These are phyloP conservation scores for Thelonectria olida DNA, from an alignment of 2,329 filamentous ascomycete species.

Conservation along the genomic window DNA sequence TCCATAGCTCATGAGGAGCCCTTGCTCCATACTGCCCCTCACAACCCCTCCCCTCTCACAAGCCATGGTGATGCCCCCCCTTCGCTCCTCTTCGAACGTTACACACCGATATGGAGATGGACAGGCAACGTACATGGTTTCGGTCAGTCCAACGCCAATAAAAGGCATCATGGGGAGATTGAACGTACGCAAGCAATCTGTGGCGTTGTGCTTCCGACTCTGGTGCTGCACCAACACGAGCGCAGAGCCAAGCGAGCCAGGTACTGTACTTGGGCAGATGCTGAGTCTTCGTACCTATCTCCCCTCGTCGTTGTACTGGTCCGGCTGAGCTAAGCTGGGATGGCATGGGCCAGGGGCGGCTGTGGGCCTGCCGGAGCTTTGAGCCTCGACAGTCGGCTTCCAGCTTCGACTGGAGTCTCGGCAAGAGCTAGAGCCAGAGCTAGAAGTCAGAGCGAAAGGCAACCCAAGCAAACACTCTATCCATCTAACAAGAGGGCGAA, in stretches of 20 bases:
- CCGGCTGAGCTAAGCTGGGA: conserved; percentile 20
- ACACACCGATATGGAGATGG: conserved; percentile 16
- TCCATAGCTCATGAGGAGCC: not conserved
- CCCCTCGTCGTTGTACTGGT: conserved; percentile 23
- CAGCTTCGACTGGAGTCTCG: not conserved
- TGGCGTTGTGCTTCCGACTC: conserved; percentile 22
- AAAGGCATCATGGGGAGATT: not conserved
- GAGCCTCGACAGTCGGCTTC: not conserved
- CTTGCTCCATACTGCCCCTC: not conserved
- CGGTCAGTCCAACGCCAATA: conserved; percentile 14
- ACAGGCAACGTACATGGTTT: conserved; percentile 15
- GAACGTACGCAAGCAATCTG: conserved; percentile 24
- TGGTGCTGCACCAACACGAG: conserved; percentile 18
- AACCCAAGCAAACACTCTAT: conserved; percentile 18
- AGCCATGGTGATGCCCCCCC: not conserved
- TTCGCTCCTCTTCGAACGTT: conserved; percentile 2
- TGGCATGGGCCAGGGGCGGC: conserved; percentile 8
- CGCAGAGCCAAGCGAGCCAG: conserved; percentile 21
- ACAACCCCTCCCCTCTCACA: not conserved
- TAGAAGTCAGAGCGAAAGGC: no score
- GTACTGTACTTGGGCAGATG: conserved; percentile 10
- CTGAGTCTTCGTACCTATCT: conserved; percentile 10
- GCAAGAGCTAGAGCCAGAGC: not conserved
- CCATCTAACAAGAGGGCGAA: no score
- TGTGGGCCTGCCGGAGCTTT: conserved; percentile 4